Evolutionary conservation across 345 rosid species (phyloP), one percentile per base, ranked within the genome.

Genomic region (Lepidium africanum): DNA sequence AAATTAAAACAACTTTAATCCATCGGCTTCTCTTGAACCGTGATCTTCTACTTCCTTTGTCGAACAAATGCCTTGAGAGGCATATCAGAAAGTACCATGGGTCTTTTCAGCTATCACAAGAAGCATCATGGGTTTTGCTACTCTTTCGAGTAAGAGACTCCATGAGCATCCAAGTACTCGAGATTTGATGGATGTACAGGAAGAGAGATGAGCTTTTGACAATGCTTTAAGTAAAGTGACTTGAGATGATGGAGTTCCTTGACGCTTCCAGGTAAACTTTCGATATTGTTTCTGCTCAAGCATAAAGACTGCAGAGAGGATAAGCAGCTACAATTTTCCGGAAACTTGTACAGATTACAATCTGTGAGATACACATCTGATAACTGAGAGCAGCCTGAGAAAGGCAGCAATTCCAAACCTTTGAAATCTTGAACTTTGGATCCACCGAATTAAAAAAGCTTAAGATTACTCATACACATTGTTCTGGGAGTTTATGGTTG

Each of bases 161-260:
- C 77, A 74, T 74, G 72, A 59, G 63, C 77, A 67, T 74, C 77
- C 56, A 74, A 46, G 55, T 59, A 74, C 60, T 66, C 49, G 56
- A 73, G 63, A 52, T 52, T 74, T 43, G 73, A 59, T 42, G 77
- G 77, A 51, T 67, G 77, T 36, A 42, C 8, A 6, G 69, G 77
- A 30, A 74, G 77, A 16, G 73, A 74, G 40, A 25, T 8, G 39
- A 74, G 77, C 0, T 67, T 27, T 23, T 11, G 36, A 13, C 73
- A 74, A 74, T 59, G 50, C 50, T 73, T 73, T 55, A 74, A 59
- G 72, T 67, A 51, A 43, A 74, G 67, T 15, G 49, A 59, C 27
- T 66, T 66, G 23, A 74, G 68, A 42, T 59, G 73, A 42, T 67
- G 42, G 16, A 74, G 73, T 52, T 59, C 35, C 68, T 43, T 67